Evolutionary conservation across 2,329 filamentous ascomycete species (phyloP).

Genomic region (Monascus ruber): DNA sequence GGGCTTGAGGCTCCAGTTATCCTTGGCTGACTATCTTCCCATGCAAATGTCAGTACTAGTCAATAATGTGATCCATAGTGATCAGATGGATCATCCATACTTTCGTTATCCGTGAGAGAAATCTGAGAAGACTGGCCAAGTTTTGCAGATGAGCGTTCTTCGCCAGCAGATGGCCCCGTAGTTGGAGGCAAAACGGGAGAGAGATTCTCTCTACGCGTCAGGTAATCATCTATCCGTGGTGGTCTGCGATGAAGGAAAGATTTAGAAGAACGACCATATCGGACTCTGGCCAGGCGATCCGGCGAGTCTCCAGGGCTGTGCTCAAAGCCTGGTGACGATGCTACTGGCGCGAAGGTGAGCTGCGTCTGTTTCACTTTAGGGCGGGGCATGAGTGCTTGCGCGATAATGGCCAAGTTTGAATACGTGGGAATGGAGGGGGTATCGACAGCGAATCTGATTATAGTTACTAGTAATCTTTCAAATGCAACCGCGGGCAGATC

Average conservation of each 20-base stretch:
- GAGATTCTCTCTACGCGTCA: background rate
- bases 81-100: background rate
- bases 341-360: slow-evolving; percentile 29
- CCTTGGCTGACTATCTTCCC: background rate
- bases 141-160: too few relatives aligned
- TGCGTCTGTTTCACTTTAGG: slow-evolving; percentile 31
- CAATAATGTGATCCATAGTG: background rate
- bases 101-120: too few relatives aligned
- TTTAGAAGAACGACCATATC: slow-evolving; percentile 20
- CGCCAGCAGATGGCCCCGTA: background rate
- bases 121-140: too few relatives aligned
- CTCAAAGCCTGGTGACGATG: slow-evolving; percentile 14
- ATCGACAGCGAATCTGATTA: background rate
- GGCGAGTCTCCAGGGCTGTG: slow-evolving; percentile 9
- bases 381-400: slow-evolving; percentile 17
- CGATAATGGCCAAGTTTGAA: background rate
- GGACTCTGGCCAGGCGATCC: slow-evolving; percentile 21
- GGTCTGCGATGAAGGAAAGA: slow-evolving; percentile 6
- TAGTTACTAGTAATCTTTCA: too few relatives aligned
- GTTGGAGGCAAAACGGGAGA: background rate
- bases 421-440: background rate
- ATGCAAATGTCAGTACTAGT: background rate
- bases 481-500: too few relatives aligned
- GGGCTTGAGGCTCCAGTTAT: background rate
- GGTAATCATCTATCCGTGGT: slow-evolving; percentile 3